Conservation (phyloP, 23 red algal species). For the Pyropia yezoensis region DNA sequence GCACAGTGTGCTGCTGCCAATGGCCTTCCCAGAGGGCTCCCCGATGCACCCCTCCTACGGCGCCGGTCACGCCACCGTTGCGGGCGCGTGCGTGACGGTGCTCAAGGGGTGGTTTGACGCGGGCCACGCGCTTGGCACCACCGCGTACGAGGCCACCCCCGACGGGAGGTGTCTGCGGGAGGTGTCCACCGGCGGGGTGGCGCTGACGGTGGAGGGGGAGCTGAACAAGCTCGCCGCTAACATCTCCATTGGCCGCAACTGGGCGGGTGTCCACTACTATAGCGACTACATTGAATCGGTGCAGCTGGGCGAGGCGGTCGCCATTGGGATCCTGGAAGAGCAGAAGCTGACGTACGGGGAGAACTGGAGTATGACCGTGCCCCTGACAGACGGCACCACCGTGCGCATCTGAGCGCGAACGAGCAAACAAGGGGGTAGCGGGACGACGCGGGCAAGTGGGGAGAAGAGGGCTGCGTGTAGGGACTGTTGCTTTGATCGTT, state of each 20-base stretch:
- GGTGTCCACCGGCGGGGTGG: neutral
- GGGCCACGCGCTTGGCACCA: constrained; percentile 6
- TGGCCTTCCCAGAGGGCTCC: constrained; percentile 62
- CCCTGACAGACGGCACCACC: constrained; percentile 19
- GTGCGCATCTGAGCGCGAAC: too few species aligned
- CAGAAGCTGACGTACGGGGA: constrained; percentile 40
- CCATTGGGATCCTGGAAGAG: constrained; percentile 42
- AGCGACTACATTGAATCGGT: constrained; percentile 42
- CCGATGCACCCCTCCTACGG: constrained; percentile 65
- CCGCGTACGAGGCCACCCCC: neutral
- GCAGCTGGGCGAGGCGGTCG: constrained; percentile 25
- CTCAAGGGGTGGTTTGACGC: constrained; percentile 55
- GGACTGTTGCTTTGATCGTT: too few species aligned
- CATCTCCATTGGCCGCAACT: constrained; percentile 49
- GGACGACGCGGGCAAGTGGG: too few species aligned
- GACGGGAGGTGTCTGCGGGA: too few species aligned
- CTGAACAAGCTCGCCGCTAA: constrained; percentile 54
- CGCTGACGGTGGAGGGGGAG: constrained; percentile 43
- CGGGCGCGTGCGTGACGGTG: constrained; percentile 46
- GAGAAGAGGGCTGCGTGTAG: too few species aligned
- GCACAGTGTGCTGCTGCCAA: constrained; percentile 17
- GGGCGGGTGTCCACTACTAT: constrained; percentile 57
- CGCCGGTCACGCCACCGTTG: constrained; percentile 54
- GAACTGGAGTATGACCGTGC: constrained; percentile 38
- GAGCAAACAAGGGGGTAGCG: too few species aligned